Conservation (phyloP, 495 filamentous ascomycete species). For the Talaromyces nanjingensis region DNA sequence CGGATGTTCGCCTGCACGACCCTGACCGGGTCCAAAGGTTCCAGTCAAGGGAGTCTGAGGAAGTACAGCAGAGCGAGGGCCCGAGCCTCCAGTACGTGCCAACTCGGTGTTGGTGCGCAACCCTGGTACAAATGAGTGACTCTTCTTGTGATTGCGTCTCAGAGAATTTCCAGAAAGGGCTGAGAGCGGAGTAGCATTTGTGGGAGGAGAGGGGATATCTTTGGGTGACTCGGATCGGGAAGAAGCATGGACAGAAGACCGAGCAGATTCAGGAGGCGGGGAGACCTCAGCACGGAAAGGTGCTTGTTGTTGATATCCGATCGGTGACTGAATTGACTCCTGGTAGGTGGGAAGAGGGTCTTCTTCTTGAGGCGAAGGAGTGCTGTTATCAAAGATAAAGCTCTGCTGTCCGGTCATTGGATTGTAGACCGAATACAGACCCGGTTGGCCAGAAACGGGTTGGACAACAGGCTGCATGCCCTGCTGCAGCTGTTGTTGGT, state of each 20-base stretch:
- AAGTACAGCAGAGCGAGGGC: slow-evolving; percentile 71
- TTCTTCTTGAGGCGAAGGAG: slow-evolving; percentile 28
- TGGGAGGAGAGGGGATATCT: slow-evolving; percentile 52
- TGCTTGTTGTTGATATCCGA: slow-evolving; percentile 39
- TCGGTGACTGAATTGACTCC: slow-evolving; percentile 34
- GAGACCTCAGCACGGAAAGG: slow-evolving; percentile 71
- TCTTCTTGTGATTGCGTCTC: slow-evolving; percentile 87
- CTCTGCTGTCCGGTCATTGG: slow-evolving; percentile 73
- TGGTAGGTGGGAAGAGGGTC: slow-evolving; percentile 21
- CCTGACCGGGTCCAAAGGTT: slow-evolving; percentile 90
- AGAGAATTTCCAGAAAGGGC: slow-evolving; percentile 50
- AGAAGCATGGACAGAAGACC: slow-evolving; percentile 37
- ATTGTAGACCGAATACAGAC: slow-evolving; percentile 76
- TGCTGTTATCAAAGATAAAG: slow-evolving; percentile 56
- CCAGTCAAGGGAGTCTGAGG: slow-evolving; percentile 76
- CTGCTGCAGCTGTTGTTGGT: slow-evolving; percentile 66
- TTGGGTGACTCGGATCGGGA: slow-evolving; percentile 58
- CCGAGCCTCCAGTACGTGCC: slow-evolving; percentile 53
- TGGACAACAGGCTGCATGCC: slow-evolving; percentile 64
- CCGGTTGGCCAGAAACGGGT: slow-evolving; percentile 61
- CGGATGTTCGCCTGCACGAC: slow-evolving; percentile 89
- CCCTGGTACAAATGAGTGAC: slow-evolving; percentile 64
- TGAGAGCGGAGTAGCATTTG: slow-evolving; percentile 68
- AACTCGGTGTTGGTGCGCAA: slow-evolving; percentile 52
- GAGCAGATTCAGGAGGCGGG: slow-evolving; percentile 57